These are phyloP conservation scores for Coemansia sp. DNA, from an alignment of 192 early-diverging fungal species.

Conservation along the genomic window DNA sequence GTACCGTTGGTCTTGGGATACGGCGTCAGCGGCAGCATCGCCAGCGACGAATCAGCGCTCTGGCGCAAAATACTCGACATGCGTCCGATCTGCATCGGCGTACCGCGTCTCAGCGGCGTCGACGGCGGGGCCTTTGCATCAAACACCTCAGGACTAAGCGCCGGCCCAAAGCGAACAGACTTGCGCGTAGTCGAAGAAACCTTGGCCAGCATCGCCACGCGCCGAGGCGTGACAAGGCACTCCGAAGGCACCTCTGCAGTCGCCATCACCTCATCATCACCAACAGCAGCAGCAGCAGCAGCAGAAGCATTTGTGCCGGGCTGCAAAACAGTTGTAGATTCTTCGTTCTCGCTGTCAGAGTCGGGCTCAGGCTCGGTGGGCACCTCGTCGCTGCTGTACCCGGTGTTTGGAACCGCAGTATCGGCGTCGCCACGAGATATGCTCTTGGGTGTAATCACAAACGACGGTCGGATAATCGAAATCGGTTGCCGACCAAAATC, in stretches of 20 bases:
- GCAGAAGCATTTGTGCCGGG: no score
- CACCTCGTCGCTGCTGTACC: slow-evolving; percentile 22
- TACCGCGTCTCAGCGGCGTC: slow-evolving; percentile 60
- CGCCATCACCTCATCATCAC: no score
- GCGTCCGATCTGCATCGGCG: slow-evolving; percentile 38
- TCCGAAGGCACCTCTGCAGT: no score
- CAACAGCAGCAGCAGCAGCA: no score
- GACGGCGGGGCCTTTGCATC: slow-evolving; percentile 56
- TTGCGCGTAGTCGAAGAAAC: slow-evolving; percentile 21
- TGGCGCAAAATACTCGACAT: slow-evolving; percentile 42
- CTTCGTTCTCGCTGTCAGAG: slow-evolving; percentile 16
- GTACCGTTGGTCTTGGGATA: slow-evolving; percentile 5
- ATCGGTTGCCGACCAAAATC: background rate
- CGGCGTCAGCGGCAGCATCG: slow-evolving; percentile 3
- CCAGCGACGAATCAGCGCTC: slow-evolving; percentile 2
- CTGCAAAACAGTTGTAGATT: no score
- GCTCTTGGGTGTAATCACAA: background rate
- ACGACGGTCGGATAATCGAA: background rate
- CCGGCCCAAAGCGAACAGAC: slow-evolving; percentile 58
- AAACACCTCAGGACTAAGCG: slow-evolving; percentile 63
- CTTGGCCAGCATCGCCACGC: background rate
- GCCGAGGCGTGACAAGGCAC: background rate
- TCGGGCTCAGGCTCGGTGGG: slow-evolving; percentile 36
- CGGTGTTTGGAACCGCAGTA: background rate
- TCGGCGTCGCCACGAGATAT: background rate